Conservation (phyloP, 208 protist genomes). For the Novymonas esmeraldas region DNA sequence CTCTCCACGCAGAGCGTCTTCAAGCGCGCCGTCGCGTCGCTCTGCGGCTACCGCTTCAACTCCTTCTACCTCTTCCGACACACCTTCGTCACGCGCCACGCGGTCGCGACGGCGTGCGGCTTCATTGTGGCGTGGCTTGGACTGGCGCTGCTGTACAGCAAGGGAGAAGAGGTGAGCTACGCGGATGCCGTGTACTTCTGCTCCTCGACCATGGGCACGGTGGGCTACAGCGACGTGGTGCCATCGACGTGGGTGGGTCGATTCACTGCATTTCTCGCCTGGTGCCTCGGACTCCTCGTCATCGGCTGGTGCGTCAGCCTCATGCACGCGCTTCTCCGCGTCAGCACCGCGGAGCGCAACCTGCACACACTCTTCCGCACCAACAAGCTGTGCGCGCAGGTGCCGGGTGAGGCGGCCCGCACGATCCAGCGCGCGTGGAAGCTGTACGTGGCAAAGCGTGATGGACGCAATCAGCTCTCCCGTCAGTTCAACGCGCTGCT, state of each 20-base stretch:
- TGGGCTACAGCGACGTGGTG: slow-evolving; percentile 58
- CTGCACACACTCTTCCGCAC: slow-evolving; percentile 64
- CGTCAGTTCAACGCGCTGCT: slow-evolving; percentile 65
- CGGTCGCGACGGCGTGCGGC: slow-evolving; percentile 21
- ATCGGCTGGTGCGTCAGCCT: slow-evolving; percentile 54
- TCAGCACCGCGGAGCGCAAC: slow-evolving; percentile 55
- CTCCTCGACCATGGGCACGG: slow-evolving; percentile 49
- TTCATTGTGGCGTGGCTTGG: slow-evolving; percentile 38
- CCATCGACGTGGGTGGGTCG: slow-evolving; percentile 52
- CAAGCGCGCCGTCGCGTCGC: slow-evolving; percentile 45
- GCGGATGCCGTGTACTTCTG: slow-evolving; percentile 62
- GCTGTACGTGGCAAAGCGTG: slow-evolving; percentile 49
- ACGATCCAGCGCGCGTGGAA: slow-evolving; percentile 74
- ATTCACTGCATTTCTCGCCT: slow-evolving; percentile 50
- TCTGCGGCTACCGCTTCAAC: slow-evolving; percentile 52
- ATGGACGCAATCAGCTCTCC: slow-evolving; percentile 34
- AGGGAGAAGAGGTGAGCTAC: slow-evolving; percentile 45
- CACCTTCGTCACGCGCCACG: slow-evolving; percentile 34
- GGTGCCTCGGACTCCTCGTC: slow-evolving; percentile 45
- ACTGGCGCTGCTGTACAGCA: slow-evolving; percentile 51
- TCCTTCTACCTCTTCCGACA: slow-evolving; percentile 42
- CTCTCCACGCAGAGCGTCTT: slow-evolving; percentile 42
- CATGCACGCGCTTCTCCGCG: slow-evolving; percentile 39
- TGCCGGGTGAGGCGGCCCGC: slow-evolving; percentile 60
- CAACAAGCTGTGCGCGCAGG: slow-evolving; percentile 57